Evolutionary conservation across 2,329 filamentous ascomycete genomes (phyloP), one percentile per base, ranked within the genome.

Genomic region (Aspergillus sclerotialis): DNA sequence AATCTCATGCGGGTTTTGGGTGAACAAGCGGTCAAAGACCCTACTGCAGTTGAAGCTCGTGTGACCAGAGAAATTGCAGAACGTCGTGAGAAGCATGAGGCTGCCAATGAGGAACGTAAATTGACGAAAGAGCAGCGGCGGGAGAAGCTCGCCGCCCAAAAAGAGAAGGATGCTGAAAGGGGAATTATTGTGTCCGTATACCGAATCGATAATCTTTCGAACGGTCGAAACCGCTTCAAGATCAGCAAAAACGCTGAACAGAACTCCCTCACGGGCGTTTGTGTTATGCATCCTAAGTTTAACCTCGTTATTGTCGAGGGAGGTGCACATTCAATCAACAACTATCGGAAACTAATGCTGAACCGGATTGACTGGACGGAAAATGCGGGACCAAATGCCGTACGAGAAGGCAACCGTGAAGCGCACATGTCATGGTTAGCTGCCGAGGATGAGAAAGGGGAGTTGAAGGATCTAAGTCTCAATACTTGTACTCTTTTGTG

Each of bases 1-100:
- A 98, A 98, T 60, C 76, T 98, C 56, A 98, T 98, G 92, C 82
- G 89, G 38, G 92, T 98, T 18, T 73, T 95, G 36, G 92, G 92
- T 43, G 87, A 95, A 56, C 82, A 87, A 62, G 82, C 82, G 12
- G 90, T 98, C 46, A 93, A 94, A 56, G 92, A 98, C 63, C 92
- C 92, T 5, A 98, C 93, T 1, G 92, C 92, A 4, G 92, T 98
- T 29, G 92, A 98, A 65, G 87, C 88, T 32, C 80, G 87, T 15
- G 92, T 98, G 33, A 94, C 93, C 60, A 76, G 82, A 34, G 88
- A 98, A 61, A 95, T 98, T 45, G 83, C 83, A 17, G 88, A 93
- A 43, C 84, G 92, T 27, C 79, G 82, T 38, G 73, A 84, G 39
- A 76, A 82, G 46, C 93, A 98, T 61, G 69, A 90, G 39, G 64